Evolutionary conservation across 2,329 filamentous ascomycete genomes (phyloP), one percentile per base, ranked within the genome.

Genomic region (Akanthomyces dipterigenus): DNA sequence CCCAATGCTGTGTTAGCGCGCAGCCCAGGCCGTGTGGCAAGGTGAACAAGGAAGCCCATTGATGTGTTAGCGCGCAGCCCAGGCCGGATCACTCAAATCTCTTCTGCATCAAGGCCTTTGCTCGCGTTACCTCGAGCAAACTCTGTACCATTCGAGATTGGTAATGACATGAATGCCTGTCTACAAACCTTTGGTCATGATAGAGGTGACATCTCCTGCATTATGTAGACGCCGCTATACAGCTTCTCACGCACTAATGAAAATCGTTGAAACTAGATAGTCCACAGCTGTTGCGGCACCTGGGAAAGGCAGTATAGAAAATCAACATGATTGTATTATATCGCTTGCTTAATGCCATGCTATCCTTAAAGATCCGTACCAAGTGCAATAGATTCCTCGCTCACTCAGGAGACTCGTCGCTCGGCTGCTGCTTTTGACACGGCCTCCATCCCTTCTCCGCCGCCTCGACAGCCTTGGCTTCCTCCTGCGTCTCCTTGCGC

Each of bases 401-500:
- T 49, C 31, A 49, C 40, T 60, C 50, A 6, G 40, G 45, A 12
- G 48, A 22, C 8, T 59, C 55, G 7, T 63, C 62, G 42, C 63
- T 65, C 8, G 65, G 62, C 45, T 68, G 64, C 40, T 66, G 61
- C 45, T 64, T 64, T 55, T 69, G 71, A 26, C 70, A 70, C 18
- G 70, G 70, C 54, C 68, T 62, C 61, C 68, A 70, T 8, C 69
- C 68, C 45, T 70, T 69, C 40, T 72, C 73, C 1, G 65, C 67
- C 7, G 67, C 67, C 18, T 70, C 67, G 11, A 69, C 68, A 1
- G 71, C 71, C 61, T 70, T 71, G 7, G 66, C 64, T 64, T 76
- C 73, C 2, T 71, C 68, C 31, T 69, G 68, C 1, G 64, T 68
- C 62, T 76, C 70, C 36, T 67, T 73, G 42, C 66, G 65, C 65